Conservation (phyloP, 78 protist species). For the Tieghemostelium lacteum region DNA sequence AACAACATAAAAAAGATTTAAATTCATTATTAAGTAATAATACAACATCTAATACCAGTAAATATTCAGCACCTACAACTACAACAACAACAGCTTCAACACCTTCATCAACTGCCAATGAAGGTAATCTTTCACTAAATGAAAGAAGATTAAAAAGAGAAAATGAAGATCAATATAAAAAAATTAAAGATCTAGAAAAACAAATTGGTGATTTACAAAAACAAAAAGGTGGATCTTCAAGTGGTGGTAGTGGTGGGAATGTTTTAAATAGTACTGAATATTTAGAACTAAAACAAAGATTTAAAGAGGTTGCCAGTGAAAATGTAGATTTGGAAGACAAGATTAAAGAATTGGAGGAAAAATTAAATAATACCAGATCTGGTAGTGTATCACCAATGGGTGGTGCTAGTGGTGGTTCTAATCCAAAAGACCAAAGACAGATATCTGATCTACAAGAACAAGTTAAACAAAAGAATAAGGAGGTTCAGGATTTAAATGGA, state of each 20-base stretch:
- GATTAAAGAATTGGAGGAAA: constrained; percentile 46
- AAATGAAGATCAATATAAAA: too few species aligned
- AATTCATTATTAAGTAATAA: not conserved
- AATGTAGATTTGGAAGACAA: constrained; percentile 54
- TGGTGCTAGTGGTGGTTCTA: not conserved
- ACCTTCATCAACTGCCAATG: not conserved
- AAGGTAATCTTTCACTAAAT: too few species aligned
- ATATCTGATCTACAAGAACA: constrained; percentile 48
- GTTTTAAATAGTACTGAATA: constrained; percentile 4
- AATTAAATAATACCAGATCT: not conserved
- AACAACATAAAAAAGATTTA: not conserved
- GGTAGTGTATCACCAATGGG: not conserved
- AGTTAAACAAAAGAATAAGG: constrained; percentile 9
- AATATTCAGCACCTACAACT: too few species aligned
- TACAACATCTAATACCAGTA: not conserved
- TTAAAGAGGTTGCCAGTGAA: constrained; percentile 44
- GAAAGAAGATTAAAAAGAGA: too few species aligned
- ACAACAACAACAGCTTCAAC: not conserved
- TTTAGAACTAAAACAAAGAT: constrained; percentile 17
- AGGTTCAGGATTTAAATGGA: constrained; percentile 2
- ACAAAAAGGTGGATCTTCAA: not conserved
- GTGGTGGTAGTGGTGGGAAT: not conserved
- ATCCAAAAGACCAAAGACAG: not conserved
- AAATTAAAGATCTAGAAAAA: too few species aligned
- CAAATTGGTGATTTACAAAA: too few species aligned